phyloP scores from a whole-genome alignment of 2,329 filamentous ascomycete species.

The Cucurbitaria berberidis region DNA sequence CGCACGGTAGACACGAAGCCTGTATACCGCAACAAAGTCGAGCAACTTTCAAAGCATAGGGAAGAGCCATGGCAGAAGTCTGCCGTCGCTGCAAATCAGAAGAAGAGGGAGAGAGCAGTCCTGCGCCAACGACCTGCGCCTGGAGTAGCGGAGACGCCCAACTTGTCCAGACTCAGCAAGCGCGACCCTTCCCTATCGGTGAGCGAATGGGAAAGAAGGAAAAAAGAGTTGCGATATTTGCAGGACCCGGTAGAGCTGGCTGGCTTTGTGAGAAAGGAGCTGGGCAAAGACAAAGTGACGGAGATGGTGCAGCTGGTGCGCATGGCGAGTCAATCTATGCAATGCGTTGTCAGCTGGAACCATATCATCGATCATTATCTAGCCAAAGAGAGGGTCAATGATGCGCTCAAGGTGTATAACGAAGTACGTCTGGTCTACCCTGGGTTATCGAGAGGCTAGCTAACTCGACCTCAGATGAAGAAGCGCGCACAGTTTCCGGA shows the following conservation, averaged over 20 bases:
- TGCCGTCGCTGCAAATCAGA: slow-evolving; percentile 29
- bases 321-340: slow-evolving; percentile 67
- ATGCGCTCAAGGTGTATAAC: slow-evolving; percentile 83
- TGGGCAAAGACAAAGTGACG: slow-evolving; percentile 65
- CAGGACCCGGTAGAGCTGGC: slow-evolving; percentile 76
- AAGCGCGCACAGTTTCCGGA: slow-evolving; percentile 84
- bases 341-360: slow-evolving; percentile 85
- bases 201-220: slow-evolving; percentile 46
- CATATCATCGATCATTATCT: slow-evolving; percentile 77
- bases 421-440: slow-evolving; percentile 62
- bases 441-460: not conserved
- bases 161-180: slow-evolving; percentile 32
- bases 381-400: slow-evolving; percentile 63
- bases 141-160: slow-evolving; percentile 15
- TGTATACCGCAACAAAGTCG: slow-evolving; percentile 10
- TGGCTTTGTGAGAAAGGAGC: slow-evolving; percentile 66
- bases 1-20: slow-evolving; percentile 12
- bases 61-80: slow-evolving; percentile 38
- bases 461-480: slow-evolving; percentile 73
- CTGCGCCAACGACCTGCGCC: slow-evolving; percentile 15
- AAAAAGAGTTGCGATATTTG: slow-evolving; percentile 67
- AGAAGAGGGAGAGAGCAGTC: slow-evolving; percentile 28
- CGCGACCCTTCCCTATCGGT: slow-evolving; percentile 33
- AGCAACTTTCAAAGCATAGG: slow-evolving; percentile 11
- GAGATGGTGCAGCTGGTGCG: slow-evolving; percentile 73